Base-by-base conservation (phyloP, 1,139 yeast species). In the Saccharomyces hybrid region DNA sequence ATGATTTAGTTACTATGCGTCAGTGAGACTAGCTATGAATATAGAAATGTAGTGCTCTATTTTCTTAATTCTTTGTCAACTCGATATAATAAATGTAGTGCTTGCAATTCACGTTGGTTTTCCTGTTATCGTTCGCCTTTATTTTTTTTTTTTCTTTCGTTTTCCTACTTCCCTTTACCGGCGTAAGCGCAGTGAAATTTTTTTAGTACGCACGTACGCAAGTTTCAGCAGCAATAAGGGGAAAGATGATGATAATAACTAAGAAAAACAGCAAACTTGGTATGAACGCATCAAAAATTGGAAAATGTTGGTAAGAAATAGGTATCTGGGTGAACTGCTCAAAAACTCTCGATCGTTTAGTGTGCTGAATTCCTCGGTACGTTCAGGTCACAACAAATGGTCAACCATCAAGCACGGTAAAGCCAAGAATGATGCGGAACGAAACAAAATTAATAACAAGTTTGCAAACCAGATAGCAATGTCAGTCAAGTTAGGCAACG, bases 321-420 rank as follows among this genome's bases (percentile, higher is more conserved):
- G 44, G 13, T 38, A 23, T 23, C 20, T 16, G 13, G 16, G 44
- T 14, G 9, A 9, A 7, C 25, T 38, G 3, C 13, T 38, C 25
- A 38, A 20, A 6, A 20, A 16, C 9, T 38, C 13, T 11, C 44
- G 26, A 38, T 20, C 25, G 13, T 38, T 38, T 25, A 38, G 44
- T 9, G 26, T 11, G 5, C 44, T 38, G 44, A 38, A 38, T 11
- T 38, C 44, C 20, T 11, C 25, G 44, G 44, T 38, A 9, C n/a
- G 26, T 11, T 64, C 67, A 3, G 73, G 99, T 0, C 99, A 93
- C 70, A 86, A 88, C 47, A 93, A 91, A 71, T 93, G 99, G 99
- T 88, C 95, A 48, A 89, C 88, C 53, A 93, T 93, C 61, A 85
- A 90, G 66, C 97, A 90, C 66, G 95, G 88, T 68, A 93, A 93